Base-by-base conservation (phyloP, 495 filamentous ascomycete species). In the Penicillium robsamsonii region DNA sequence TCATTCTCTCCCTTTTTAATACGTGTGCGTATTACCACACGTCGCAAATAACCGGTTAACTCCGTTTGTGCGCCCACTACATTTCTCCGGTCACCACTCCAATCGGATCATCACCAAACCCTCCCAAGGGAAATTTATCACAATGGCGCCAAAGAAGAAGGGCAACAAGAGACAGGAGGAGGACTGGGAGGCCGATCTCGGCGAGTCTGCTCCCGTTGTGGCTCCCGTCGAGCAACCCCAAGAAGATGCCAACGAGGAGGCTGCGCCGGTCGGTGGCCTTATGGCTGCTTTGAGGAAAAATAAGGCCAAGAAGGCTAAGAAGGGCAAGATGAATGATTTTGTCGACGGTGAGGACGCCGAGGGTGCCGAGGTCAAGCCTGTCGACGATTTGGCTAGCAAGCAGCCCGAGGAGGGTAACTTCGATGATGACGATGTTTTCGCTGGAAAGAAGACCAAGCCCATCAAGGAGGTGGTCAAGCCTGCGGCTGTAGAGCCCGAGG, bases 181-280 rank as follows among this genome's bases (percentile, higher is more conserved):
- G 67, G 91, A 96, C 77, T 97, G 95, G 94, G 94, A 99, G 65
- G 85, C 89, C 37, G 94, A 96, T n/a, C 79, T 97, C 13, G 93
- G 90, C 59, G 95, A 96, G 74, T 68, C 81, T 10, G 81, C 84
- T 50, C 82, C 81, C 35, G 71, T 76, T 31, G 73, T 77, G 31
- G 70, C 71, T 40, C 78, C 79, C 41, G 77, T 72, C 37, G 76
- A 78, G 37, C 71, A 78, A 3, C 59, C 64, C 8, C 71, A 75
- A 48, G 71, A 76, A 42, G 64, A 65, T 42, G 62, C 62, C 41
- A 80, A 73, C 44, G 79, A 76, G 13, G 82, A 81, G 20, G 77
- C 74, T 4, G 79, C 69, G 25, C 85, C 81, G 49, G 81, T 78
- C 41, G 84, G 85, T 45, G 91, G 90, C 44, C 81, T 97, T 41